Percentiles rank a stretch among this genome's conserved stretches.
Conservation (phyloP, 495 filamentous ascomycete genomes). For the Entonaema liquescens region DNA sequence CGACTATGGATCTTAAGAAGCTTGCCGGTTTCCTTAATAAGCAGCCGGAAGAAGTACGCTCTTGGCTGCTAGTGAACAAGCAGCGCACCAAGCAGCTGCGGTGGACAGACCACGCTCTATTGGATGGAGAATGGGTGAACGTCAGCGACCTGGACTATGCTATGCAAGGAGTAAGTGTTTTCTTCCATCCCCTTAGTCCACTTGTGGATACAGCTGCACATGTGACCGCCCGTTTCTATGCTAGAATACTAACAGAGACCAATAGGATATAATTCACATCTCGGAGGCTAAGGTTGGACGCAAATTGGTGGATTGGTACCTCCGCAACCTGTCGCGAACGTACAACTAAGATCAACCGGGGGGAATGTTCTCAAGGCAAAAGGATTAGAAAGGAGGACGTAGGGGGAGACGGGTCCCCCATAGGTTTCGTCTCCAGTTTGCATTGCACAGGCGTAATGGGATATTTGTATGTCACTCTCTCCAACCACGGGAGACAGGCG, state of each 20-base stretch:
- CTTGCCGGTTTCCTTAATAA: slow-evolving; percentile 96
- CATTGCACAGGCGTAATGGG: slow-evolving; percentile 46
- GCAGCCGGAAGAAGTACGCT: slow-evolving; percentile 87
- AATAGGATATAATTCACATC: slow-evolving; percentile 91
- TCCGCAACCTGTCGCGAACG: slow-evolving; percentile 92
- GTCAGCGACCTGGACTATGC: slow-evolving; percentile 96
- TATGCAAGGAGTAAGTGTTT: slow-evolving; percentile 79
- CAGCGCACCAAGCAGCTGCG: slow-evolving; percentile 95
- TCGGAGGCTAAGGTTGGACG: slow-evolving; percentile 98
- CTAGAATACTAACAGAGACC: slow-evolving; percentile 40
- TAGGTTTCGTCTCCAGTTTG: slow-evolving; percentile 30
- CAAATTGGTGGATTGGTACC: slow-evolving; percentile 97
- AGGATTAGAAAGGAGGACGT: slow-evolving; percentile 2
- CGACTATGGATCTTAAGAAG: slow-evolving; percentile 99
- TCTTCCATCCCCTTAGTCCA: neutral
- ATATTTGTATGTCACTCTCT: slow-evolving; percentile 33
- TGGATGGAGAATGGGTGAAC: slow-evolving; percentile 92
- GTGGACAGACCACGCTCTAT: slow-evolving; percentile 87
- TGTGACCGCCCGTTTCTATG: slow-evolving; percentile 32
- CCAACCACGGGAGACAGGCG: slow-evolving; percentile 16
- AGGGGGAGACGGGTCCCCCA: neutral
- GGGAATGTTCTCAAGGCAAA: neutral
- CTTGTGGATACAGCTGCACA: neutral
- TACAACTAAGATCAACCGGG: slow-evolving; percentile 61
- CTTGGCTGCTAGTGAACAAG: slow-evolving; percentile 95